A percentile compares a stretch with the other conserved stretches of the same genome.
phyloP scores from a whole-genome alignment of 2,329 filamentous ascomycete genomes.

The Colletotrichum graminicola region DNA sequence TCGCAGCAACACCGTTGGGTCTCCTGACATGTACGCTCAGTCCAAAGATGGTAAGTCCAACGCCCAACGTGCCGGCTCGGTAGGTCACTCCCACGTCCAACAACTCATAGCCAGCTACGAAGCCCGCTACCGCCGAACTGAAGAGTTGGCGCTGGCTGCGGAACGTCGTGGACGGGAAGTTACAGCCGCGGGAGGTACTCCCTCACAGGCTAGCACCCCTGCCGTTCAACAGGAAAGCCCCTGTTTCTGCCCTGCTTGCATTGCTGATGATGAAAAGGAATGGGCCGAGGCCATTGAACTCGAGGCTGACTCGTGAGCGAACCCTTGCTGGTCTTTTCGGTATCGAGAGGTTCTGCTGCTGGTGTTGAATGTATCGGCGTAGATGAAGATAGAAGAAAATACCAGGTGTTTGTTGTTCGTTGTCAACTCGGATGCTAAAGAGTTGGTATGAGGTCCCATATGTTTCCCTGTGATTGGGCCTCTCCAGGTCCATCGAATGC shows the following conservation, averaged over 20 bases:
- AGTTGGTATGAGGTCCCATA: neutral
- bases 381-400: neutral
- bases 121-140: neutral
- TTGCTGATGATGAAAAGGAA: constrained; percentile 1
- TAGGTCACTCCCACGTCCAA: constrained; percentile 10
- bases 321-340: too few species aligned
- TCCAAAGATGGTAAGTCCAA: neutral
- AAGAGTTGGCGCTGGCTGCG: neutral
- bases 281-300: neutral
- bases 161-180: neutral
- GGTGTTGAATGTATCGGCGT: neutral
- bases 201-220: too few species aligned
- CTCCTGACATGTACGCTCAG: neutral
- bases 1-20: constrained; percentile 2
- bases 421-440: neutral
- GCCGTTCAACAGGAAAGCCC: too few species aligned
- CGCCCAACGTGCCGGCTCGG: neutral
- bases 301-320: neutral
- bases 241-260: neutral
- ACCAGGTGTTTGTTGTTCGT: neutral
- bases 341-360: neutral
- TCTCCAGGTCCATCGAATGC: neutral
- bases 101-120: constrained; percentile 27
- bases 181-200: too few species aligned
- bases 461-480: neutral